Conservation (phyloP, 1,284 basidiomycete genomes). For the Trametes sp. region DNA sequence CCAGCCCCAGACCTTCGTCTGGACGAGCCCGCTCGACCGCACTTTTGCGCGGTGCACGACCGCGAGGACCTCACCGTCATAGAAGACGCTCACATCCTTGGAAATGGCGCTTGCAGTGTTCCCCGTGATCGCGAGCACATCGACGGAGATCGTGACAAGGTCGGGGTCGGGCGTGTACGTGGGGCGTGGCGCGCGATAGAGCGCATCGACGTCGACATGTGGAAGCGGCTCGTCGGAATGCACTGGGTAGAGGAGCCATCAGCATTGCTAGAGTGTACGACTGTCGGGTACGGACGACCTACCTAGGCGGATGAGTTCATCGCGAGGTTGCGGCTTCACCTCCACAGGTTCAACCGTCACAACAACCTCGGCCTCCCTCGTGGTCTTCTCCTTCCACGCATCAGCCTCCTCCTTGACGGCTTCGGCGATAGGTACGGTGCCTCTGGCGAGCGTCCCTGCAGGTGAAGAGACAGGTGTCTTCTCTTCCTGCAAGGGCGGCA, state of each 20-base stretch:
- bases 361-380: not conserved
- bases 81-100: constrained; percentile 61
- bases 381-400: constrained; percentile 1
- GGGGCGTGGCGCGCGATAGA: constrained; percentile 46
- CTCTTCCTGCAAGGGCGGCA: constrained; percentile 75
- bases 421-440: constrained; percentile 33
- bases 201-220: constrained; percentile 53
- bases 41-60: constrained; percentile 74
- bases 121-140: constrained; percentile 66
- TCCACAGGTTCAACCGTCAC: constrained; percentile 15
- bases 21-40: constrained; percentile 66
- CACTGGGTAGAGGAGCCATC: constrained; percentile 39
- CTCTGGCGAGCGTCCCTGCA: constrained; percentile 56
- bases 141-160: constrained; percentile 69
- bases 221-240: constrained; percentile 56
- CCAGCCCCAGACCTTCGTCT: constrained; percentile 79
- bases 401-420: constrained; percentile 11
- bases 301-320: constrained; percentile 25
- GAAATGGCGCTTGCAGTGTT: constrained; percentile 53
- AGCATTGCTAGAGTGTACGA: constrained; percentile 3
- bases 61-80: constrained; percentile 73
- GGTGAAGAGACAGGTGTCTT: constrained; percentile 67
- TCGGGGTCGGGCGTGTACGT: constrained; percentile 47
- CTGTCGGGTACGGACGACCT: not conserved
- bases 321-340: constrained; percentile 11